Percentiles rank a stretch among this genome's conserved stretches.
phyloP scores from a whole-genome alignment of 2,329 filamentous ascomycete genomes.

The Pseudocercospora macadamiae region DNA sequence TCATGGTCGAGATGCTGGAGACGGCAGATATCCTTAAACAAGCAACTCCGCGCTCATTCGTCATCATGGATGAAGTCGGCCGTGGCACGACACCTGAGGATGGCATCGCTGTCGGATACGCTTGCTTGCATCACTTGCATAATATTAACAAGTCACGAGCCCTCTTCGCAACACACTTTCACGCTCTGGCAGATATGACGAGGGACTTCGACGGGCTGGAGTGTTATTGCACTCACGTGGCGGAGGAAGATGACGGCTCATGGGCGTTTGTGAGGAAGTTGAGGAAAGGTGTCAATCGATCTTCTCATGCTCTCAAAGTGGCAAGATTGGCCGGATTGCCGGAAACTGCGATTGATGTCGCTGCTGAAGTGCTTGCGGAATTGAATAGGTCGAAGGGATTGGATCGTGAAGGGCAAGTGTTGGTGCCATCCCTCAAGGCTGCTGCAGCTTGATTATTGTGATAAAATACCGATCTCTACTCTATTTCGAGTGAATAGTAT shows the following conservation, averaged over 20 bases:
- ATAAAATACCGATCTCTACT: too few species aligned
- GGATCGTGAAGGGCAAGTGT: too few species aligned
- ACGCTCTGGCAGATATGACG: constrained; percentile 78
- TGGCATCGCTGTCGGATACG: constrained; percentile 86
- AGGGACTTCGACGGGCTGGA: constrained; percentile 61
- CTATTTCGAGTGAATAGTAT: too few species aligned
- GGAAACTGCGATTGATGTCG: constrained; percentile 69
- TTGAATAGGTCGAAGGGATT: too few species aligned
- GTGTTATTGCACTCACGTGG: constrained; percentile 86
- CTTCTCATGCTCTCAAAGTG: constrained; percentile 94
- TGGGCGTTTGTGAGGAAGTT: constrained; percentile 89
- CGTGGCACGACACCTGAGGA: constrained; percentile 92
- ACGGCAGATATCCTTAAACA: constrained; percentile 86
- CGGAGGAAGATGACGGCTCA: constrained; percentile 65
- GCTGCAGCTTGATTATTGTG: too few species aligned
- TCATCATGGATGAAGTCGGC: constrained; percentile 97
- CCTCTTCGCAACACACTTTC: constrained; percentile 95
- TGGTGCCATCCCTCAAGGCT: too few species aligned
- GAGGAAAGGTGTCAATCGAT: constrained; percentile 77
- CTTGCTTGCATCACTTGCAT: constrained; percentile 81
- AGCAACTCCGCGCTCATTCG: constrained; percentile 82
- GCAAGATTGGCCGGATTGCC: constrained; percentile 81
- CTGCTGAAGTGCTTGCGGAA: constrained; percentile 58
- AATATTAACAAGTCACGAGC: constrained; percentile 75
- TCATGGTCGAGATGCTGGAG: constrained; percentile 99